Evolutionary conservation across 805 yeast species (phyloP).

Genomic region (Candida hispaniensis): DNA sequence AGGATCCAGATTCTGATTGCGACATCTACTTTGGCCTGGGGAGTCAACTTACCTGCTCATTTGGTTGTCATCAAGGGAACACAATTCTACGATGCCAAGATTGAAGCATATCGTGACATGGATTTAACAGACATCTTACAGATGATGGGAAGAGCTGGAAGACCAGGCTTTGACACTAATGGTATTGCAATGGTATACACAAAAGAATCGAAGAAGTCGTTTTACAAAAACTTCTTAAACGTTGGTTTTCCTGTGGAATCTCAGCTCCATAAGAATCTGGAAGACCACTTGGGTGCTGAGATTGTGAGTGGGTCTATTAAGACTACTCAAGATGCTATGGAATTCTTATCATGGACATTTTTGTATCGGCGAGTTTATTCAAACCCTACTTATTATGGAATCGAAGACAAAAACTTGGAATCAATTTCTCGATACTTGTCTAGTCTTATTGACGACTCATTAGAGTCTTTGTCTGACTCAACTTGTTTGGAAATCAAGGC

Average conservation of each 20-base stretch:
- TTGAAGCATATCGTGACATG: constrained; percentile 67
- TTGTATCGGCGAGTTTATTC: constrained; percentile 63
- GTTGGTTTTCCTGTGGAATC: constrained; percentile 79
- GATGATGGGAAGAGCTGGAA: constrained; percentile 81
- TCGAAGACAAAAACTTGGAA: constrained; percentile 49
- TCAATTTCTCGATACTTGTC: constrained; percentile 30
- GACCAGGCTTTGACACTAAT: constrained; percentile 70
- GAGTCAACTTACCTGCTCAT: constrained; percentile 74
- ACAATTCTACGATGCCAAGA: constrained; percentile 44
- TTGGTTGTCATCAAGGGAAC: constrained; percentile 72
- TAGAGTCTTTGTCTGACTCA: constrained; percentile 58
- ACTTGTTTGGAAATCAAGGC: constrained; percentile 45
- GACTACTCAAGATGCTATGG: constrained; percentile 58
- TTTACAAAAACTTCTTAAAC: constrained; percentile 67
- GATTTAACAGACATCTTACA: constrained; percentile 71
- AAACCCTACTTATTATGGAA: constrained; percentile 67
- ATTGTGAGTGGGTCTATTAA: constrained; percentile 58
- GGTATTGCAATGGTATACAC: constrained; percentile 72
- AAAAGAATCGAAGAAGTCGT: constrained; percentile 60
- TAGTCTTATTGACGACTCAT: constrained; percentile 52
- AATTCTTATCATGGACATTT: constrained; percentile 68
- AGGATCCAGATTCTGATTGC: constrained; percentile 66
- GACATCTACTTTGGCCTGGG: constrained; percentile 81
- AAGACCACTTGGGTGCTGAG: constrained; percentile 73
- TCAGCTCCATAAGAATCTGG: constrained; percentile 64